These are phyloP conservation scores for Salvia miltiorrhiza DNA, from an alignment of 257 asterid species.

Conservation along the genomic window DNA sequence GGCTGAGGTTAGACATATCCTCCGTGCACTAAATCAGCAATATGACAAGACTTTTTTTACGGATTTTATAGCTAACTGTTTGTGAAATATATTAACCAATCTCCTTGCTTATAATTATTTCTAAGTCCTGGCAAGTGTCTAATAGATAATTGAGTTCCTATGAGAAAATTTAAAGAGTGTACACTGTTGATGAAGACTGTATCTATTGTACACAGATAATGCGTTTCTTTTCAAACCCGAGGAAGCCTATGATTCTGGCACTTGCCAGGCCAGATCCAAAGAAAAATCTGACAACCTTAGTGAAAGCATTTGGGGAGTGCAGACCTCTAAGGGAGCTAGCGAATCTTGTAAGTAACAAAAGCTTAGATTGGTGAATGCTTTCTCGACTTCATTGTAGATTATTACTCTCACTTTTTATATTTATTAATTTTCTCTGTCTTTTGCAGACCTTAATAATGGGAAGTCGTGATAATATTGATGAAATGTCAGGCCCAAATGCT, in stretches of 20 bases:
- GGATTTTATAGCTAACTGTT: constrained; percentile 2
- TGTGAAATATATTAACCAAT: not conserved
- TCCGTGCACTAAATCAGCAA: not conserved
- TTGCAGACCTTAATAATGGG: constrained; percentile 95
- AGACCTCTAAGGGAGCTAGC: constrained; percentile 94
- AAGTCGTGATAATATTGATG: constrained; percentile 90
- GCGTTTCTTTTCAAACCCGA: constrained; percentile 95
- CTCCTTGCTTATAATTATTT: not conserved
- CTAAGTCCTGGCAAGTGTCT: constrained; percentile 1
- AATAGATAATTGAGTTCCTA: not conserved
- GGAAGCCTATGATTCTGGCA: constrained; percentile 99
- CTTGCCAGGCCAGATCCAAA: constrained; percentile 99
- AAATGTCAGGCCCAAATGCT: constrained; percentile 85
- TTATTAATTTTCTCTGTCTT: constrained; percentile 26
- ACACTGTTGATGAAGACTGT: not conserved
- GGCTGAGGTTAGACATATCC: constrained; percentile 62
- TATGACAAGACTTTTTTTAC: not conserved
- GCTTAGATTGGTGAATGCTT: constrained; percentile 6
- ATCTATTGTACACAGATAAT: constrained; percentile 56
- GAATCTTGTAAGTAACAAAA: constrained; percentile 63
- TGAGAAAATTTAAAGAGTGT: not conserved
- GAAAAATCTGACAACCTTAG: constrained; percentile 86
- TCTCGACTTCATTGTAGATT: not conserved
- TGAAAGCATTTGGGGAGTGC: constrained; percentile 99
- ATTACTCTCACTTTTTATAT: constrained; percentile 17